phyloP scores from a whole-genome alignment of 371 early-diverging fungal genomes.

The Nematocida major region DNA sequence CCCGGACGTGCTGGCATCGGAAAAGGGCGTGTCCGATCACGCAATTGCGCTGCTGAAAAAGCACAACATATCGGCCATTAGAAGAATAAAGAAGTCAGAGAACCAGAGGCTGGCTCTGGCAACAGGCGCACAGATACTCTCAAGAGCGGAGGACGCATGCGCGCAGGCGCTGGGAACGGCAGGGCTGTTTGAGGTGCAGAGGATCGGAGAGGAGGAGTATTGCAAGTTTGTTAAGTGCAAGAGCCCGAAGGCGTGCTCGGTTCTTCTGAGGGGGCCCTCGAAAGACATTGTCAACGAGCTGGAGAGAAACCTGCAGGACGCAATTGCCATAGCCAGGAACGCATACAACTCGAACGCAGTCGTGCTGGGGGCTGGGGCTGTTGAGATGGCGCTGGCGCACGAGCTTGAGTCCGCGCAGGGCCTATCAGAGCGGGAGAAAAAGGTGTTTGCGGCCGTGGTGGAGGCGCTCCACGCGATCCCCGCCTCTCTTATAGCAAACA shows the following conservation, averaged over 20 bases:
- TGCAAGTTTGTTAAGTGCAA: slow-evolving; percentile 79
- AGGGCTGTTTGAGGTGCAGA: slow-evolving; percentile 84
- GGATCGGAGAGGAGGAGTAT: slow-evolving; percentile 85
- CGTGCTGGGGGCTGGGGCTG: slow-evolving; percentile 97
- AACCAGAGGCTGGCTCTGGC: slow-evolving; percentile 94
- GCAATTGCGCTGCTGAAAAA: slow-evolving; percentile 80
- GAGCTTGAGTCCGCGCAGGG: slow-evolving; percentile 5
- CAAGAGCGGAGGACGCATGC: slow-evolving; percentile 86
- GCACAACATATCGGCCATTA: slow-evolving; percentile 90
- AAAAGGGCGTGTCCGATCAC: slow-evolving; percentile 80
- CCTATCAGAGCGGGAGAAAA: slow-evolving; percentile 45
- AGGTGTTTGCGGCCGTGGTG: slow-evolving; percentile 67
- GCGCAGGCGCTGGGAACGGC: slow-evolving; percentile 89
- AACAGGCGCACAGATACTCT: slow-evolving; percentile 90
- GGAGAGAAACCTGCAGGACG: slow-evolving; percentile 97
- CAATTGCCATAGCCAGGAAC: slow-evolving; percentile 94
- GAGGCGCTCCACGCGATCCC: slow-evolving; percentile 96
- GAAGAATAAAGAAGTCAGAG: slow-evolving; percentile 95
- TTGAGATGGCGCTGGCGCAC: slow-evolving; percentile 83
- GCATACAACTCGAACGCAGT: slow-evolving; percentile 82
- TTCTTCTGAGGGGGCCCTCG: slow-evolving; percentile 89
- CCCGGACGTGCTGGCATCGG: slow-evolving; percentile 96
- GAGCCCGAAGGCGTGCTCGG: slow-evolving; percentile 94
- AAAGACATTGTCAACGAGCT: slow-evolving; percentile 96
- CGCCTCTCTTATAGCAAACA: slow-evolving; percentile 86